A percentile compares a stretch with the other conserved stretches of the same genome.
These are phyloP conservation scores for Aquilaria sinensis DNA, from an alignment of 345 rosid genomes.

Conservation along the genomic window DNA sequence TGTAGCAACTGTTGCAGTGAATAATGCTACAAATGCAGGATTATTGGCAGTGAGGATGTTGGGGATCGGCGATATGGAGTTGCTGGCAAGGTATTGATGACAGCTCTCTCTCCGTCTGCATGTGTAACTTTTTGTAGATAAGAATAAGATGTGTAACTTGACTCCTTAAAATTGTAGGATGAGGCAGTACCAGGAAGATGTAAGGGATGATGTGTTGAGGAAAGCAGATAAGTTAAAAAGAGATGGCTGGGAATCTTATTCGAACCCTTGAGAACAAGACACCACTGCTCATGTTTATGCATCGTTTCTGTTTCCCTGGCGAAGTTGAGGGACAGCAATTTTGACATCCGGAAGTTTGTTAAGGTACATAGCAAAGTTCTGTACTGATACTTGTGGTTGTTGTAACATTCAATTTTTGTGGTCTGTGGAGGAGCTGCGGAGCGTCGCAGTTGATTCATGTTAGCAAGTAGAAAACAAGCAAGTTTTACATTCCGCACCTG, in stretches of 20 bases:
- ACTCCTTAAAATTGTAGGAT: conserved; percentile 35
- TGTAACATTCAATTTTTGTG: too few species aligned
- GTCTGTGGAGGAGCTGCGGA: too few species aligned
- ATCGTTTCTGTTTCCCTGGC: too few species aligned
- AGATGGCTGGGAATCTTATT: conserved; percentile 76
- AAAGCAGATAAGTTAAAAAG: conserved; percentile 67
- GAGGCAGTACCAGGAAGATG: conserved; percentile 87
- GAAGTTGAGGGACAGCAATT: too few species aligned
- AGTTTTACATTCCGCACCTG: too few species aligned
- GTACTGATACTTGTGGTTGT: too few species aligned
- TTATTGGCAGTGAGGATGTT: conserved; percentile 74
- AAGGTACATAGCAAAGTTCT: too few species aligned
- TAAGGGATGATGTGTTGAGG: conserved; percentile 54
- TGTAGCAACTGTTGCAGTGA: conserved; percentile 87
- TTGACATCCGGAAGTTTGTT: too few species aligned
- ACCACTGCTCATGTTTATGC: too few species aligned
- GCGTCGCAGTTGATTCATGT: too few species aligned
- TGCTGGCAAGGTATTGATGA: conserved; percentile 36
- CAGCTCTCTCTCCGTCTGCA: conserved; percentile 3
- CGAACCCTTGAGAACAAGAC: conserved; percentile 28
- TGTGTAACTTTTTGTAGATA: background rate
- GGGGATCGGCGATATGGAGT: conserved; percentile 65
- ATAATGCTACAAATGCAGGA: conserved; percentile 85
- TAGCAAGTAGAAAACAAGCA: too few species aligned
- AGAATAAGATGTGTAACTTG: too few species aligned